Conservation (phyloP, 306 rosid species). For the Quillaja saponaria region DNA sequence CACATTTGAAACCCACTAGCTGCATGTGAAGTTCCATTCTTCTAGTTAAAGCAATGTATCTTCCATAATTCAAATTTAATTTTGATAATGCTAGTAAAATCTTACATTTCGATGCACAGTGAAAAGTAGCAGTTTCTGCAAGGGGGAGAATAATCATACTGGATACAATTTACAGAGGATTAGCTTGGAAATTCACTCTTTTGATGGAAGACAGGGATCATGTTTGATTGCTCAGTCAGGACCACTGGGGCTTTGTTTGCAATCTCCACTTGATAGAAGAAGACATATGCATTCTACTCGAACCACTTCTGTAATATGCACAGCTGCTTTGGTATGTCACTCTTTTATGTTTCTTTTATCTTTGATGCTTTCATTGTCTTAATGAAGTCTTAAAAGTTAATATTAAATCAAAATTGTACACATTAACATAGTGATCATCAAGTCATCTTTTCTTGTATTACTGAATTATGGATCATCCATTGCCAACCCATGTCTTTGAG, state of each 20-base stretch:
- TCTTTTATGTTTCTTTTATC: not conserved
- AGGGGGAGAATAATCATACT: conserved; percentile 2
- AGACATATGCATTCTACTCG: conserved; percentile 19
- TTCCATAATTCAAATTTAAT: not conserved
- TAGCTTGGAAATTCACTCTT: not conserved
- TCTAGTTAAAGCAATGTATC: not conserved
- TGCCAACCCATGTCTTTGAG: conserved; percentile 1
- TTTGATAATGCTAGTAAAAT: not conserved
- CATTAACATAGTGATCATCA: too few species aligned
- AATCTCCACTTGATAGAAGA: conserved; percentile 16
- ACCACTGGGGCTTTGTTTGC: conserved; percentile 17
- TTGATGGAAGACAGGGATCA: conserved; percentile 12
- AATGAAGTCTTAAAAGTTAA: not conserved
- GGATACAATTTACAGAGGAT: conserved; percentile 15
- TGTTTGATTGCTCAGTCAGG: conserved; percentile 12
- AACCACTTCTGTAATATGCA: conserved; percentile 40
- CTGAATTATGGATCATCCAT: conserved; percentile 3
- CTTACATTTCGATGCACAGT: not conserved
- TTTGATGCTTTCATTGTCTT: conserved; percentile 4
- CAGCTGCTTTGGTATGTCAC: conserved; percentile 46
- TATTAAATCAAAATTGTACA: too few species aligned
- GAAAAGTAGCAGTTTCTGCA: conserved; percentile 21
- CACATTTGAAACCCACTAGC: too few species aligned
- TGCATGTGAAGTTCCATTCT: too few species aligned
- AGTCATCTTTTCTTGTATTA: too few species aligned